Percentiles rank a stretch among this genome's conserved stretches.
These are phyloP conservation scores for Triticum monococcum DNA, from an alignment of 176 grass and related monocot species.

Conservation along the genomic window DNA sequence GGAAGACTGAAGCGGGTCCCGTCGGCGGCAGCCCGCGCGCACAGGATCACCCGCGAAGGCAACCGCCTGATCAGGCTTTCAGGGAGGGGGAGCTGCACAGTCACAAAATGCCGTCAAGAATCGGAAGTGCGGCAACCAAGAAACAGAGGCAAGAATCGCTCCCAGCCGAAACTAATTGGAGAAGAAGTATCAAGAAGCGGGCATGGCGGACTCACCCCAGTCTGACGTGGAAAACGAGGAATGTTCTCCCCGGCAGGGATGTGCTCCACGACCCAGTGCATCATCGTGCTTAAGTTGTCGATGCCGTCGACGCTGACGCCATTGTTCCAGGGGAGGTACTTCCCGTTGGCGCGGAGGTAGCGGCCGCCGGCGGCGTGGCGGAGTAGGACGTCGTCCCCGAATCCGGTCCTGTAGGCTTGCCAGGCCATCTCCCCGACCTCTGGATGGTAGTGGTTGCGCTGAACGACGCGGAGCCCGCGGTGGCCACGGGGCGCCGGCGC, in stretches of 20 bases:
- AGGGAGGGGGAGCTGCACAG: too few species aligned
- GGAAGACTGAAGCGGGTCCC: background rate
- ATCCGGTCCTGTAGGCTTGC: background rate
- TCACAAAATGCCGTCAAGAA: too few species aligned
- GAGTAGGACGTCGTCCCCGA: background rate
- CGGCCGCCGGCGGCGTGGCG: background rate
- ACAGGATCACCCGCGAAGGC: background rate
- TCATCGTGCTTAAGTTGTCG: background rate
- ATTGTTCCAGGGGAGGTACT: background rate
- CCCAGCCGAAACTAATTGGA: too few species aligned
- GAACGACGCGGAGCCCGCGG: background rate
- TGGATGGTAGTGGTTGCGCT: background rate
- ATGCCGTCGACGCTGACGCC: background rate
- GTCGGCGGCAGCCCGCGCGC: background rate
- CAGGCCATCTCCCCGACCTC: background rate
- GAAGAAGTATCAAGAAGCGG: too few species aligned
- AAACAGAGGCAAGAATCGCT: too few species aligned
- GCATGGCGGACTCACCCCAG: background rate
- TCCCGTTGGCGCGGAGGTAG: slow-evolving; percentile 6
- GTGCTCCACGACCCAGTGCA: slow-evolving; percentile 1
- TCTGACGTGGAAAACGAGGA: background rate
- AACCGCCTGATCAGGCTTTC: too few species aligned
- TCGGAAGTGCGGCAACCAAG: too few species aligned
- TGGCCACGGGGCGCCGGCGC: background rate
- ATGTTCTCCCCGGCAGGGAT: background rate